Evolutionary conservation across 306 rosid genomes (phyloP).

Genomic region (Medicago truncatula): DNA sequence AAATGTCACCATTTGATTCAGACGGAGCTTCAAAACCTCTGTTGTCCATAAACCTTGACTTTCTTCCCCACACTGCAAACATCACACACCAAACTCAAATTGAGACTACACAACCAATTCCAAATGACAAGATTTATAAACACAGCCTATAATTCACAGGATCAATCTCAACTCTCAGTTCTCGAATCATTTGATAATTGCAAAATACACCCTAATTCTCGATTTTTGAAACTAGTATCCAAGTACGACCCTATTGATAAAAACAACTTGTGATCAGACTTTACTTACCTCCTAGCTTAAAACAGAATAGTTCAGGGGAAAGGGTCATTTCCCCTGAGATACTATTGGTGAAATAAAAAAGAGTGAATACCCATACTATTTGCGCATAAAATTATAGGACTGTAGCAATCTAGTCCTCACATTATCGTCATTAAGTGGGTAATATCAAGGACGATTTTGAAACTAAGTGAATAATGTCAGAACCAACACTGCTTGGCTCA

Average conservation of each 20-base stretch:
- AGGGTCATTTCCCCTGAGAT: not conserved
- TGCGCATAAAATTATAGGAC: not conserved
- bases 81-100: constrained; percentile 38
- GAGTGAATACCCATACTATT: not conserved
- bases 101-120: constrained; percentile 32
- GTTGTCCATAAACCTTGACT: constrained; percentile 38
- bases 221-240: not conserved
- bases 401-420: not conserved
- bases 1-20: constrained; percentile 48
- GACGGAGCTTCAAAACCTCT: constrained; percentile 32
- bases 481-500: not conserved
- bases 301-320: not conserved
- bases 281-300: not conserved
- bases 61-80: constrained; percentile 48
- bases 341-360: not conserved
- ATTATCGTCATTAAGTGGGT: not conserved
- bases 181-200: constrained; percentile 18
- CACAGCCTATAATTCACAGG: not conserved
- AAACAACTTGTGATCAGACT: not conserved
- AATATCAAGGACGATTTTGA: not conserved
- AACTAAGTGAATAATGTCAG: not conserved
- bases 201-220: not conserved
- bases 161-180: constrained; percentile 29
- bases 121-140: constrained; percentile 29
- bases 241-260: not conserved